Evolutionary conservation across 768 basidiomycete species (phyloP), one percentile per base, ranked within the genome.

Genomic region (Crassisporium funariophilum): DNA sequence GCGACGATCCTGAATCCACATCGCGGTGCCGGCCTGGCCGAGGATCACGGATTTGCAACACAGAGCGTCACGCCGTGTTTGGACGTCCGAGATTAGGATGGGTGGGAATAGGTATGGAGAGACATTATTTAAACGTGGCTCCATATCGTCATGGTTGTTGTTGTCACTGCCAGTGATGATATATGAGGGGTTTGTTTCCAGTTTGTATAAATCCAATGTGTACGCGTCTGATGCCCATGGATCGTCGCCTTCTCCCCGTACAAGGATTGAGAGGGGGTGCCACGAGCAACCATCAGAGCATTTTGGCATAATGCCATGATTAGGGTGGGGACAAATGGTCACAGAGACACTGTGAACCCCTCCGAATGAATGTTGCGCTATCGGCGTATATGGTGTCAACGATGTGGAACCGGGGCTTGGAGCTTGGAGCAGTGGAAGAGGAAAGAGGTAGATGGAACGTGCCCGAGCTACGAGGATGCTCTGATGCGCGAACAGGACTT

Each of bases 301-400:
- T 19, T 35, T 40, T 13, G 27, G 20, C 20, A 25, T 12, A 11
- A 35, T 15, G 35, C n/a, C 35, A 31, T n/a, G 16, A 31, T 39
- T 17, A 34, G 44, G 19, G 43, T 52, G 44, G 9, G 45, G 52
- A 46, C 60, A 50, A n/a, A 53, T 22, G 11, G 43, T 42, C 2
- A 78, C 71, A 2, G 74, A 74, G 27, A 82, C 70, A 6, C 79
- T 78, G 43, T 86, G 85, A 11, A 84, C 75, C 84, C 84, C 86
- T 12, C 84, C 84, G 53, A 84, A 85, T 2, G 79, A 78, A 52
- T 79, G 74, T 2, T 54, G 57, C 1, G 73, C 75, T 29, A 73
- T 58, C 0, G 76, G 68, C 1, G 56, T 41, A 44, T 77, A 72
- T 0, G 66, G 46, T 3, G 47, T 43, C 3, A 60, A 55, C 41